Conservation (phyloP, 2,329 filamentous ascomycete genomes). For the Arachnopeziza araneosa region DNA sequence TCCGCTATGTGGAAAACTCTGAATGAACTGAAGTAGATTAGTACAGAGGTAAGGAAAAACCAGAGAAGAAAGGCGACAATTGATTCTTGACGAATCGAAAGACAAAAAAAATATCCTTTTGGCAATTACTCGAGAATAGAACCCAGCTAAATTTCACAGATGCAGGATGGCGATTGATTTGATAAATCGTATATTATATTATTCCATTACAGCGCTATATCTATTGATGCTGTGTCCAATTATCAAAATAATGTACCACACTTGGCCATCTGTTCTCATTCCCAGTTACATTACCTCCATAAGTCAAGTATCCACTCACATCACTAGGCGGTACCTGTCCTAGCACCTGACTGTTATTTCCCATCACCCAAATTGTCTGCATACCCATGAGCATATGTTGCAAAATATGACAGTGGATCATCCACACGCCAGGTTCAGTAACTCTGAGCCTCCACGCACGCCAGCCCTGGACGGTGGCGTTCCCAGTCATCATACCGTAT, state of each 20-base stretch:
- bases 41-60: too few relatives aligned
- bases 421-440: constrained; percentile 42
- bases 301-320: constrained; percentile 30
- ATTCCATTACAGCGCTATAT: not conserved
- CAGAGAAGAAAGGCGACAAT: too few relatives aligned
- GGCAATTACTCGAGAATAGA: too few relatives aligned
- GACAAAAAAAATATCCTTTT: too few relatives aligned
- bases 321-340: constrained; percentile 17
- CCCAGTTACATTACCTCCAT: constrained; percentile 28
- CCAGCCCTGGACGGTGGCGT: constrained; percentile 39
- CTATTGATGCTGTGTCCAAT: not conserved
- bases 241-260: constrained; percentile 15
- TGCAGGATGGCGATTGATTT: too few relatives aligned
- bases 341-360: constrained; percentile 25
- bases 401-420: constrained; percentile 45
- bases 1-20: too few relatives aligned
- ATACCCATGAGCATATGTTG: constrained; percentile 44
- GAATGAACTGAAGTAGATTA: too few relatives aligned
- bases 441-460: constrained; percentile 45
- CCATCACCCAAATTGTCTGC: constrained; percentile 35
- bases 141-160: too few relatives aligned
- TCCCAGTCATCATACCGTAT: constrained; percentile 33
- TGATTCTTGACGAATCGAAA: too few relatives aligned
- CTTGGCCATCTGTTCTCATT: constrained; percentile 25
- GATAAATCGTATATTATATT: not conserved